phyloP scores from a whole-genome alignment of 805 yeast genomes.

The Pichia paraexigua region DNA sequence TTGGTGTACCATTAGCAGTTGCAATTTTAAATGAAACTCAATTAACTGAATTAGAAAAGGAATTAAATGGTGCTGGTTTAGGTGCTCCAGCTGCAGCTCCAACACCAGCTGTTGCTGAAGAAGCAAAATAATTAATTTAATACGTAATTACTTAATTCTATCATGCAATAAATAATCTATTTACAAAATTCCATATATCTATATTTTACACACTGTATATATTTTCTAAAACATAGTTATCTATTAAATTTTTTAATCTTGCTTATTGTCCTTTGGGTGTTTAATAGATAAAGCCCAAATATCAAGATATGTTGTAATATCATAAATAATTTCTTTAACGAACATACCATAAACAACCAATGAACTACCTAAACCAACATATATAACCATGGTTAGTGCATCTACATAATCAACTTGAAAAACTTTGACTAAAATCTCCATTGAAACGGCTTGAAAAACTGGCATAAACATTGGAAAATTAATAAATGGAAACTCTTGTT shows the following conservation, averaged over 20 bases:
- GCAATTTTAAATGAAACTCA: slow-evolving; percentile 91
- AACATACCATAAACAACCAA: slow-evolving; percentile 63
- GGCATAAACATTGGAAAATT: slow-evolving; percentile 71
- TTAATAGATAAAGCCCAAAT: slow-evolving; percentile 81
- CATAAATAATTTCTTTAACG: slow-evolving; percentile 70
- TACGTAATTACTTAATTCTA: background rate
- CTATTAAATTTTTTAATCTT: slow-evolving; percentile 14
- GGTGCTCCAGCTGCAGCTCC: slow-evolving; percentile 11
- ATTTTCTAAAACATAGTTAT: background rate
- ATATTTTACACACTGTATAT: background rate
- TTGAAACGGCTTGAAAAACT: slow-evolving; percentile 34
- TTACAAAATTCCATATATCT: background rate
- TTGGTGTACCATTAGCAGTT: slow-evolving; percentile 89
- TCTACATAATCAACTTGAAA: slow-evolving; percentile 33
- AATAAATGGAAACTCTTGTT: slow-evolving; percentile 64
- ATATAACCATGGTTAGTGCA: slow-evolving; percentile 44
- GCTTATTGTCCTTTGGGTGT: slow-evolving; percentile 44
- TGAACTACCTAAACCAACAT: slow-evolving; percentile 63
- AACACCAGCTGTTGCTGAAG: slow-evolving; percentile 9
- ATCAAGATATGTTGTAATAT: slow-evolving; percentile 72
- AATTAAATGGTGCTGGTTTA: slow-evolving; percentile 36
- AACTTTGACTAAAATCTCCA: slow-evolving; percentile 29
- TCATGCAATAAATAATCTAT: background rate
- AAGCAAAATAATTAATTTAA: slow-evolving; percentile 2
- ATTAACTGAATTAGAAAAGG: slow-evolving; percentile 88